Evolutionary conservation across 768 basidiomycete genomes (phyloP), one percentile per base, ranked within the genome.

Genomic region (Fomitopsis pulvina): DNA sequence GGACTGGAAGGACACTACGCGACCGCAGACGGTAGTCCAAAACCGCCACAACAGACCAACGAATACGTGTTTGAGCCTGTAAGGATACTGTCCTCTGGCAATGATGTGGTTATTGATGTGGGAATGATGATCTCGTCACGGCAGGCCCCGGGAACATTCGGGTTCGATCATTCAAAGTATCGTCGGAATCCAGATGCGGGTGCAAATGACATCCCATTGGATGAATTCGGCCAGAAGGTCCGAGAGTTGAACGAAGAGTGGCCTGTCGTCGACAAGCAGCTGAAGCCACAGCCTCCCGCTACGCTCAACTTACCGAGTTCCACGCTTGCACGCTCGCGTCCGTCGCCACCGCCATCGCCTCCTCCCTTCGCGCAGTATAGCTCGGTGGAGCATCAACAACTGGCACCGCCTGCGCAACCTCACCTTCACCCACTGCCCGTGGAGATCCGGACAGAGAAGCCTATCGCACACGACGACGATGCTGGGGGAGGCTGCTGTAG

Each of bases 101-200:
- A 2, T 3, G 20, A 4, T 20, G 9, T 6, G 44, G 32, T 12
- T 14, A 4, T 11, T 45, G 25, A 30, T n/a, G 21, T 32, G 28
- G 7, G 12, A 16, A 12, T n/a, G n/a, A 28, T 28, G 4, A 3
- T 3, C 41, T 11, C 12, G 29, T 41, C 46, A 24, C 39, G n/a
- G n/a, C 48, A 88, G 87, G 85, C 87, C 16, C 86, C 89, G 8
- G 88, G 88, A 18, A 90, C 87, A 39, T 92, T 92, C 64, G 87
- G 83, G 3, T 91, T 73, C 62, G 83, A 90, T 58, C 75, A 78
- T 48, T 71, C 81, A 6, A 92, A 90, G 65, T 81, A 83, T 58
- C 79, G 81, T 7, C 72, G 73, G 9, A 69, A 71, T 52, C 73
- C 68, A 41, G 60, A 50, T 20, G 68, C 67, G 5, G 37, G 37